phyloP scores from a whole-genome alignment of 305 asterid genomes.

The Ilex paraguariensis region DNA sequence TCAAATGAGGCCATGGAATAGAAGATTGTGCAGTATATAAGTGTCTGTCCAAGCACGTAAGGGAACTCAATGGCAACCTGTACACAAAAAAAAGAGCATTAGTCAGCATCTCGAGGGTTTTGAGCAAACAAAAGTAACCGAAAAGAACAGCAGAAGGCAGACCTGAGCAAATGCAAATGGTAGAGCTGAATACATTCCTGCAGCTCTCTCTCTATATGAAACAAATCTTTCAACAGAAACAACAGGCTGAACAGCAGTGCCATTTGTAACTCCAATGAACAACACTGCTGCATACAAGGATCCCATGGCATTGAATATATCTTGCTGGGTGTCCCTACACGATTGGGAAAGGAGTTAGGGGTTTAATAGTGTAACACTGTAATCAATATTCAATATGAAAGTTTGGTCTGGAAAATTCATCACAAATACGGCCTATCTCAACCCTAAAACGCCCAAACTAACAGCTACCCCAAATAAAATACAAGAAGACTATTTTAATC shows the following conservation, averaged over 20 bases:
- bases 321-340: slow-evolving; percentile 75
- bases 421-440: too few relatives aligned
- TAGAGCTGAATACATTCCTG: slow-evolving; percentile 92
- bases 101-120: not conserved
- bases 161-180: slow-evolving; percentile 98
- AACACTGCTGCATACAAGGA: slow-evolving; percentile 87
- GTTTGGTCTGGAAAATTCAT: too few relatives aligned
- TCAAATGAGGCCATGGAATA: slow-evolving; percentile 84
- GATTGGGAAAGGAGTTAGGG: too few relatives aligned
- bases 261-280: slow-evolving; percentile 79
- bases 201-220: slow-evolving; percentile 93
- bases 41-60: slow-evolving; percentile 66
- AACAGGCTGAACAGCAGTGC: slow-evolving; percentile 90
- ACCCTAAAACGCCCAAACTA: too few relatives aligned
- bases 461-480: too few relatives aligned
- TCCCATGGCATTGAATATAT: slow-evolving; percentile 93
- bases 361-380: too few relatives aligned
- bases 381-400: too few relatives aligned
- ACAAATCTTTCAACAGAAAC: slow-evolving; percentile 95
- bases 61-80: slow-evolving; percentile 94
- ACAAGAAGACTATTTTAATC: too few relatives aligned
- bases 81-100: slow-evolving; percentile 14
- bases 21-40: slow-evolving; percentile 66
- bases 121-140: too few relatives aligned
- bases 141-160: slow-evolving; percentile 11